Conservation (phyloP, 257 asterid species). For the Ocimum tenuiflorum region DNA sequence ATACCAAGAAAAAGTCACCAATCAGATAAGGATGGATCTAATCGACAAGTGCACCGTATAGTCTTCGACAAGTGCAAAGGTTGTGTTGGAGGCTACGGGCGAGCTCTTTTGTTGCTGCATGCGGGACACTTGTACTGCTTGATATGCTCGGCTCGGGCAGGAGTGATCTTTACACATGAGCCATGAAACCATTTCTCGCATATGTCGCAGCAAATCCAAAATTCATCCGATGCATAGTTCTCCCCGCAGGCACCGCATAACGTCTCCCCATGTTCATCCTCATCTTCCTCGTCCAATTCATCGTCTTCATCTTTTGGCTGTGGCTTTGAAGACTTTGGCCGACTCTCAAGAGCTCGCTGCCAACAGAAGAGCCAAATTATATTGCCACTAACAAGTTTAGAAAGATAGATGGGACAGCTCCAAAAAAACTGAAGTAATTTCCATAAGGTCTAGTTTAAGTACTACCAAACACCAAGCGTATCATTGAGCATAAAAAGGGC, state of each 20-base stretch:
- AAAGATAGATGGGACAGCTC: neutral
- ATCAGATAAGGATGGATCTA: no score
- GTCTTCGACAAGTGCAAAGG: conserved; percentile 2
- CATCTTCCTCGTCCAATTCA: no score
- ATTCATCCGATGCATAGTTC: no score
- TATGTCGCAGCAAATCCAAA: no score
- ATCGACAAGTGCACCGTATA: no score
- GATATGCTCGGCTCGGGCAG: conserved; percentile 75
- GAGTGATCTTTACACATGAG: conserved; percentile 76
- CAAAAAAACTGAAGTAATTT: neutral
- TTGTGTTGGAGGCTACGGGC: conserved; percentile 21
- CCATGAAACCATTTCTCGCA: no score
- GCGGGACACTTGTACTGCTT: conserved; percentile 73
- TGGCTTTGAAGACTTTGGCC: conserved; percentile 26
- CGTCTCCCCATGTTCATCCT: no score
- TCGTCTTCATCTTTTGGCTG: conserved; percentile 35
- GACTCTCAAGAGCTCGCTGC: conserved; percentile 32
- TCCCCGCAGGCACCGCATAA: no score
- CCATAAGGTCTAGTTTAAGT: neutral
- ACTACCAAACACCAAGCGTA: neutral
- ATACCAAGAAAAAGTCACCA: conserved; percentile 18
- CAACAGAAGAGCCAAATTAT: conserved; percentile 6
- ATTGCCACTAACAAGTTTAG: neutral
- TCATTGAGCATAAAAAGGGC: neutral
- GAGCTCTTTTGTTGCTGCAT: conserved; percentile 70